Conservation (phyloP, 2,329 filamentous ascomycete species). For the Microdochium bolleyi region DNA sequence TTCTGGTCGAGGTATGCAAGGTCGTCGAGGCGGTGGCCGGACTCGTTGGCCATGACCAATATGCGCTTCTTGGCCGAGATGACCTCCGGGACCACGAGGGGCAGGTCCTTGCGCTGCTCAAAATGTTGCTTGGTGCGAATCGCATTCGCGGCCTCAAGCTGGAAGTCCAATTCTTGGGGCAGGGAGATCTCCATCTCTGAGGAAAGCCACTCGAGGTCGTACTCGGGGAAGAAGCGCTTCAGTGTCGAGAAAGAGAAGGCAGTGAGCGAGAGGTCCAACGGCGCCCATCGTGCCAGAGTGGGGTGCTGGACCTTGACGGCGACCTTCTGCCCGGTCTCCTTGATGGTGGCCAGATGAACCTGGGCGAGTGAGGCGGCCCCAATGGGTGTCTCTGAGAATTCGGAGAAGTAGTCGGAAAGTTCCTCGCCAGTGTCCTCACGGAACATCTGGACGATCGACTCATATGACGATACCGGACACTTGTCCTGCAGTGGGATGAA, state of each 20-base stretch:
- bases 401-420: constrained; percentile 76
- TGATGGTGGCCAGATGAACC: constrained; percentile 81
- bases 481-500: constrained; percentile 95
- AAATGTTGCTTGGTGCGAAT: constrained; percentile 76
- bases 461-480: constrained; percentile 85
- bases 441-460: constrained; percentile 84
- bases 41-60: constrained; percentile 89
- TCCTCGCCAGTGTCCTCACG: constrained; percentile 70
- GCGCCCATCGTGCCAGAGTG: constrained; percentile 79
- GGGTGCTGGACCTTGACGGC: constrained; percentile 98
- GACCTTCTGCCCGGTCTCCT: constrained; percentile 74
- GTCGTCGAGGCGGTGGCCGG: constrained; percentile 82
- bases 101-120: constrained; percentile 61
- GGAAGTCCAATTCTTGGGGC: constrained; percentile 87
- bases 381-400: constrained; percentile 74
- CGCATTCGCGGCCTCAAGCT: constrained; percentile 78
- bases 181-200: constrained; percentile 87
- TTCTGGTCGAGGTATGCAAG: constrained; percentile 78
- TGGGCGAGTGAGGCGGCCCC: constrained; percentile 92
- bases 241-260: constrained; percentile 82
- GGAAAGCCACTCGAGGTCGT: constrained; percentile 93
- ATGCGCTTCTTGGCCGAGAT: constrained; percentile 85
- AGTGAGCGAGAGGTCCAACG: constrained; percentile 79
- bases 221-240: constrained; percentile 92
- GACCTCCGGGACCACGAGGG: constrained; percentile 82